These are phyloP conservation scores for Wilhelminamyces savonicus DNA, from an alignment of 805 yeast species.

Conservation along the genomic window DNA sequence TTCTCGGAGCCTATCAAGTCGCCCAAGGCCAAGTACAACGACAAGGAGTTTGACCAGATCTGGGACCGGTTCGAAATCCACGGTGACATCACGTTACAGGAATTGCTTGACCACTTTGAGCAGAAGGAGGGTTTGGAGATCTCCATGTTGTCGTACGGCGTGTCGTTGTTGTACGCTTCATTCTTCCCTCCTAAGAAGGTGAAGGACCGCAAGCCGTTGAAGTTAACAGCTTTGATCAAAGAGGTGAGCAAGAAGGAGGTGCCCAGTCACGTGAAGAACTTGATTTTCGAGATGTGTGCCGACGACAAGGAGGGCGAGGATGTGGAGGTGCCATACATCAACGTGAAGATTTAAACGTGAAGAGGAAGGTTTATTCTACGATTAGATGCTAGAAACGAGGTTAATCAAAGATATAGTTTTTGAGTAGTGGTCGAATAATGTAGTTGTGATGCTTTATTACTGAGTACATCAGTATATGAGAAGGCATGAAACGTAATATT, in stretches of 20 bases:
- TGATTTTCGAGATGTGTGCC: constrained; percentile 85
- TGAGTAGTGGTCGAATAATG: too few species aligned
- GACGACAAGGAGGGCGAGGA: constrained; percentile 93
- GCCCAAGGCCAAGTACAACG: constrained; percentile 73
- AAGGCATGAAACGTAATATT: too few species aligned
- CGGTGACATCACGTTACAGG: constrained; percentile 71
- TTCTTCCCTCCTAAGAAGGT: constrained; percentile 90
- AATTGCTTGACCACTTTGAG: constrained; percentile 69
- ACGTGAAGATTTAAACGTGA: constrained; percentile 37
- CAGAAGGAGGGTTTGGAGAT: constrained; percentile 80
- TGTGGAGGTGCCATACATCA: constrained; percentile 87
- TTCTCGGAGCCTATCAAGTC: constrained; percentile 95
- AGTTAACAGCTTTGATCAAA: constrained; percentile 71
- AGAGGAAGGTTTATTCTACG: not conserved
- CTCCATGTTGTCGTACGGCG: constrained; percentile 89
- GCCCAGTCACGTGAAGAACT: constrained; percentile 63
- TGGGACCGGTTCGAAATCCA: constrained; percentile 91
- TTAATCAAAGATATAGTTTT: too few species aligned
- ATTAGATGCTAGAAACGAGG: too few species aligned
- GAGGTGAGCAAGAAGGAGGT: constrained; percentile 81
- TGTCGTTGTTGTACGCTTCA: constrained; percentile 82
- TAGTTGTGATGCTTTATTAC: too few species aligned
- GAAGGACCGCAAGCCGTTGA: constrained; percentile 65
- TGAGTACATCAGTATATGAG: too few species aligned
- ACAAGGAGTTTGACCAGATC: constrained; percentile 73